Evolutionary conservation across 306 rosid genomes (phyloP).

Genomic region (Herpetospermum pedunculosum): DNA sequence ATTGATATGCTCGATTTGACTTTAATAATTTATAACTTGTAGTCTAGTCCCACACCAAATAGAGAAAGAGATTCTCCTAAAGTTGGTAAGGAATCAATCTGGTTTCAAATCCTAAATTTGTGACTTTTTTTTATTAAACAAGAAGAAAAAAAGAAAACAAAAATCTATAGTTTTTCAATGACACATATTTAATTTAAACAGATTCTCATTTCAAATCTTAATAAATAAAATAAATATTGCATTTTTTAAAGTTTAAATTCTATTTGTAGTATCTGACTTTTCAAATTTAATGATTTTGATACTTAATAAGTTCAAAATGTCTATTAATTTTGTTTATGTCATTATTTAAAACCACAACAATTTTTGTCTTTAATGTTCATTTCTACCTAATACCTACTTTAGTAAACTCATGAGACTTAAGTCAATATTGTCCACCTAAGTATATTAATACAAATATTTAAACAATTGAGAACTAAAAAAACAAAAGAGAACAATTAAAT

Average conservation of each 20-base stretch:
- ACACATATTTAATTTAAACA: background rate
- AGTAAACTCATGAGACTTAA: no score
- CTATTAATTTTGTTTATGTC: background rate
- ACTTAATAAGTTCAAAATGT: background rate
- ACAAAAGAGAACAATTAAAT: no score
- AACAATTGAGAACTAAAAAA: no score
- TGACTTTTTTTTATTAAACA: background rate
- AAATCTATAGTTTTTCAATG: background rate
- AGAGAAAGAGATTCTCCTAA: background rate
- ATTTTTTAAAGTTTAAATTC: background rate
- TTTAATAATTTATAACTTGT: no score
- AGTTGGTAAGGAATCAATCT: background rate
- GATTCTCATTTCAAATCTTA: background rate
- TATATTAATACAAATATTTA: no score
- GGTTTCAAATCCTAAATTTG: background rate
- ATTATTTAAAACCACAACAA: background rate
- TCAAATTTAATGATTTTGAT: background rate
- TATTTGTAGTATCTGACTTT: background rate
- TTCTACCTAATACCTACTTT: no score
- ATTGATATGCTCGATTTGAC: no score
- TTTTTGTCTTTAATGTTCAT: background rate
- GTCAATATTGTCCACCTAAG: no score
- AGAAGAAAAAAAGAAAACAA: background rate
- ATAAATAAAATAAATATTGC: background rate
- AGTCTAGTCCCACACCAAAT: background rate